Percentiles rank a stretch among this genome's conserved stretches.
Conservation (phyloP, 2,329 filamentous ascomycete genomes). For the Diaporthe helianthi region DNA sequence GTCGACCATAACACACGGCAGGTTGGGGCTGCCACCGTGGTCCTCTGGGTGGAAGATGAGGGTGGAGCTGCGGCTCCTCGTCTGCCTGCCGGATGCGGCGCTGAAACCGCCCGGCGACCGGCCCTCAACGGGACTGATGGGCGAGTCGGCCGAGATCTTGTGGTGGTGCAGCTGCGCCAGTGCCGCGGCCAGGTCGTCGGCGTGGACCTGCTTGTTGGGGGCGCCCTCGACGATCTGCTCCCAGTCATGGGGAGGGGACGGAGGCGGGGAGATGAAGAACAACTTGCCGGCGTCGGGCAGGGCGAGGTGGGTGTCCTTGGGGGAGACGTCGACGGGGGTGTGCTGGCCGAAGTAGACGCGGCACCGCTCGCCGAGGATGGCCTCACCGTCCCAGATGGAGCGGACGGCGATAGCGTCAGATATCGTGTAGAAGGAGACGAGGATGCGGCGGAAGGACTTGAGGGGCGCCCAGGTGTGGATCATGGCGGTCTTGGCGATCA, state of each 20-base stretch:
- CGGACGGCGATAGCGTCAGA: constrained; percentile 75
- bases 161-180: constrained; percentile 66
- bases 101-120: constrained; percentile 36
- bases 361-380: constrained; percentile 72
- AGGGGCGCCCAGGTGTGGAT: constrained; percentile 82
- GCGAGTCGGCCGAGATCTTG: constrained; percentile 40
- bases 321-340: constrained; percentile 59
- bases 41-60: constrained; percentile 70
- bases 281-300: constrained; percentile 74
- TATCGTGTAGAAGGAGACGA: constrained; percentile 77
- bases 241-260: constrained; percentile 73
- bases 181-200: constrained; percentile 72
- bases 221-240: constrained; percentile 72
- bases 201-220: constrained; percentile 73
- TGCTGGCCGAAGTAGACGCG: constrained; percentile 73
- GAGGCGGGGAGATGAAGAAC: constrained; percentile 76
- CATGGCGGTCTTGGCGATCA: constrained; percentile 72
- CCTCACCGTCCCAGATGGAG: constrained; percentile 75
- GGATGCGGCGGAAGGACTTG: constrained; percentile 82
- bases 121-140: constrained; percentile 41
- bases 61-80: constrained; percentile 67
- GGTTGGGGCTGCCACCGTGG: constrained; percentile 58
- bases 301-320: constrained; percentile 64
- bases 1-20: constrained; percentile 72
- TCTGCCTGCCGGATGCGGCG: constrained; percentile 33